Conservation (phyloP, 1,284 basidiomycete species). For the Anthracocystis panici-leucophaei region DNA sequence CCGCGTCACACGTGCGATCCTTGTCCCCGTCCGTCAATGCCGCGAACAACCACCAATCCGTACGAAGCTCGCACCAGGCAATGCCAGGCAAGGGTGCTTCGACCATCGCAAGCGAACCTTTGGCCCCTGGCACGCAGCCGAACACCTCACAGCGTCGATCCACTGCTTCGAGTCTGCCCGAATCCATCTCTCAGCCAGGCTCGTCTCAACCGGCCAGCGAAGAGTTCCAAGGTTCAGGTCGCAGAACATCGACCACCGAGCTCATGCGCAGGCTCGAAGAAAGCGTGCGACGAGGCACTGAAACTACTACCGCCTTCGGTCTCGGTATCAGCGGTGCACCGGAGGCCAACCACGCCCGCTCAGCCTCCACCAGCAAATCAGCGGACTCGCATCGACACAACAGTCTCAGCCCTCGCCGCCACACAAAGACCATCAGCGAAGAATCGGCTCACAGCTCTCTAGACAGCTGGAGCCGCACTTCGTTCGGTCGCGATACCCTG, state of each 20-base stretch:
- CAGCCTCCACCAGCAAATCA: background rate
- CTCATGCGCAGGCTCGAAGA: conserved; percentile 20
- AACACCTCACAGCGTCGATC: conserved; percentile 14
- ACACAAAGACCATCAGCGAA: conserved; percentile 36
- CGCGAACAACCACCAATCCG: background rate
- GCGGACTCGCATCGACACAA: background rate
- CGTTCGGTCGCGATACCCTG: conserved; percentile 24
- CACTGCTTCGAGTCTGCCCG: conserved; percentile 30
- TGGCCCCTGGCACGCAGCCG: background rate
- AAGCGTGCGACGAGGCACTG: conserved; percentile 2
- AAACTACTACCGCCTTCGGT: conserved; percentile 11
- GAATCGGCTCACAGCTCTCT: conserved; percentile 32
- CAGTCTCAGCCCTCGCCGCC: conserved; percentile 12
- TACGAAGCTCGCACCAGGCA: background rate
- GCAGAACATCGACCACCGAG: conserved; percentile 5
- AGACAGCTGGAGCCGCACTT: conserved; percentile 35
- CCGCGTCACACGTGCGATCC: background rate
- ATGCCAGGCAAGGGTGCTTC: conserved; percentile 4
- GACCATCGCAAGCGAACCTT: conserved; percentile 5
- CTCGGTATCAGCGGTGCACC: conserved; percentile 28
- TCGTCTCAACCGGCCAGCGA: conserved; percentile 31
- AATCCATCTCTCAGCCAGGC: conserved; percentile 31
- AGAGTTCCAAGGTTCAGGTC: conserved; percentile 15
- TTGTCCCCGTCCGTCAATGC: background rate
- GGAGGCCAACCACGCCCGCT: conserved; percentile 1